These are phyloP conservation scores for Mucuna pruriens DNA, from an alignment of 306 rosid genomes.

Conservation along the genomic window DNA sequence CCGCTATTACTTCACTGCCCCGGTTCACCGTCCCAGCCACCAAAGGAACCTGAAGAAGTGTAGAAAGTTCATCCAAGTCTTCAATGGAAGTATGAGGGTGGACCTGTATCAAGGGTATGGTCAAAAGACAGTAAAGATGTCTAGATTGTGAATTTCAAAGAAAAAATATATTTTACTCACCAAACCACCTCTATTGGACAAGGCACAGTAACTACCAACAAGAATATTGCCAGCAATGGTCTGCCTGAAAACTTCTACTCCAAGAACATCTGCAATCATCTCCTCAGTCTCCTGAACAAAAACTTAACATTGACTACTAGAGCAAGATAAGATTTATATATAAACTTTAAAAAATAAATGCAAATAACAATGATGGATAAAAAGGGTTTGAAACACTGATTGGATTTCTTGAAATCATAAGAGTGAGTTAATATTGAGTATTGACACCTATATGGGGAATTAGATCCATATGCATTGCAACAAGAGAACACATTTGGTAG, in stretches of 20 bases:
- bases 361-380: not conserved
- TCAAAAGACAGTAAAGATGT: not conserved
- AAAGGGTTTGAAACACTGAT: not conserved
- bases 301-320: slow-evolving; percentile 29
- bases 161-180: slow-evolving; percentile 47
- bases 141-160: not conserved
- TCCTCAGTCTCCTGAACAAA: slow-evolving; percentile 87
- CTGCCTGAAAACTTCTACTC: slow-evolving; percentile 97
- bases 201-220: slow-evolving; percentile 88
- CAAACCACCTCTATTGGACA: slow-evolving; percentile 94
- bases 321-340: not conserved
- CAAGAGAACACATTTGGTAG: not conserved
- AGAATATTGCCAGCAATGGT: slow-evolving; percentile 91
- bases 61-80: slow-evolving; percentile 92
- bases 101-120: slow-evolving; percentile 57
- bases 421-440: not conserved
- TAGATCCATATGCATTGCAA: not conserved
- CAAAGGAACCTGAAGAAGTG: slow-evolving; percentile 94
- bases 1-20: slow-evolving; percentile 87
- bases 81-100: slow-evolving; percentile 94
- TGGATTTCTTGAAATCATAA: not conserved
- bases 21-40: slow-evolving; percentile 92
- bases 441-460: not conserved
- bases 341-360: slow-evolving; percentile 8
- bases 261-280: slow-evolving; percentile 90